phyloP scores from a whole-genome alignment of 805 yeast genomes.

The Candida coleopterorum region DNA sequence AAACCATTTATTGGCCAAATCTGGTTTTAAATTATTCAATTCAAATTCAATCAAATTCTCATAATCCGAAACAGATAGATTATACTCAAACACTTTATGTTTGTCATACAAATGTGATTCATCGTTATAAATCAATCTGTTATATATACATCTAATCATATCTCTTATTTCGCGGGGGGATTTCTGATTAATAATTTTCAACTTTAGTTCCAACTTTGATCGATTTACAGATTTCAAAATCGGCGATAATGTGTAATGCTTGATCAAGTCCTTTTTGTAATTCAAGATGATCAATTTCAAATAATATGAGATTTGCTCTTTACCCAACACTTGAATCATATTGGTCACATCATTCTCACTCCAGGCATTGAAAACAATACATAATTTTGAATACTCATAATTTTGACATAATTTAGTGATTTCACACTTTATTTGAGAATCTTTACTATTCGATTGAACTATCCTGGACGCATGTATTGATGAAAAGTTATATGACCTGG shows the following conservation, averaged over 20 bases:
- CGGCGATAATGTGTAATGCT: conserved; percentile 4
- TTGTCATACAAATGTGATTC: conserved; percentile 16
- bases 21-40: conserved; percentile 30
- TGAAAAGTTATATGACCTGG: conserved; percentile 4
- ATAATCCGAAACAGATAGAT: conserved; percentile 19
- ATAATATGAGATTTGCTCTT: conserved; percentile 6
- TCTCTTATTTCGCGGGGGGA: not conserved
- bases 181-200: not conserved
- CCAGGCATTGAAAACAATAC: conserved; percentile 6
- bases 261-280: not conserved
- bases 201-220: not conserved
- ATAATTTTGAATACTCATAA: conserved; percentile 3
- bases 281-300: conserved; percentile 1
- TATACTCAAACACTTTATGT: conserved; percentile 10
- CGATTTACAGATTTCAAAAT: conserved; percentile 4
- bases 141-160: conserved; percentile 21
- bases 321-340: conserved; percentile 7
- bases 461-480: not conserved
- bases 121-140: conserved; percentile 18
- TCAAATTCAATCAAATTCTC: conserved; percentile 37
- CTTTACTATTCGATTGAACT: not conserved
- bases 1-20: conserved; percentile 39
- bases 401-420: conserved; percentile 4
- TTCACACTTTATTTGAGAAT: conserved; percentile 2
- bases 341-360: conserved; percentile 1